These are phyloP conservation scores for Erodium moschatum DNA, from an alignment of 441 rosid species.

Conservation along the genomic window DNA sequence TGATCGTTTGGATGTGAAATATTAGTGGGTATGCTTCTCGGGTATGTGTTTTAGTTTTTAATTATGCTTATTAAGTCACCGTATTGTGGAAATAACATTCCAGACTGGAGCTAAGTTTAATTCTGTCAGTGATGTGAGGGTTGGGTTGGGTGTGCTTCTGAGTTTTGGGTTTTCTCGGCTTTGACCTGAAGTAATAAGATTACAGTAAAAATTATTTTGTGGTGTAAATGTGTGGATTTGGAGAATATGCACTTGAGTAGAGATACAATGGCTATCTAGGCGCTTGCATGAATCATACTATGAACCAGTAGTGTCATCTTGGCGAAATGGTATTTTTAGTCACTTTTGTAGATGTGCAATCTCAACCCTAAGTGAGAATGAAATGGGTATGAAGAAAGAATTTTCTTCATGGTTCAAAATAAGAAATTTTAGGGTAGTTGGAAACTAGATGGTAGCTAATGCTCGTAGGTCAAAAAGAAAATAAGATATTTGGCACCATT, in stretches of 20 bases:
- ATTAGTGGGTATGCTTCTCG: background rate
- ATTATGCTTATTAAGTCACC: background rate
- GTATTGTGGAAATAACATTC: background rate
- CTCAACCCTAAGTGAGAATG: no score
- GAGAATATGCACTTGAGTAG: background rate
- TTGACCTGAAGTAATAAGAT: background rate
- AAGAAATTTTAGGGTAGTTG: background rate
- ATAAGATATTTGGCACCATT: background rate
- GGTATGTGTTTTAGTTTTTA: background rate
- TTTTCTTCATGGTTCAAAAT: background rate
- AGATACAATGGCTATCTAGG: background rate
- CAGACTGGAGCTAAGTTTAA: background rate
- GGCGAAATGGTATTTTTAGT: background rate
- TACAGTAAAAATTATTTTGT: background rate
- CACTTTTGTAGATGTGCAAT: background rate
- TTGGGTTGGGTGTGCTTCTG: background rate
- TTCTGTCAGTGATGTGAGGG: background rate
- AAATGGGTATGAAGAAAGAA: background rate
- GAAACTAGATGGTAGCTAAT: background rate
- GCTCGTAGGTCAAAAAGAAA: background rate
- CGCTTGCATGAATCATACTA: background rate
- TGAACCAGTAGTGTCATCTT: background rate
- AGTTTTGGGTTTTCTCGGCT: conserved; percentile 1
- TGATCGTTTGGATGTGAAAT: conserved; percentile 1
- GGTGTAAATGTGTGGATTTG: background rate